Percentiles rank a stretch among this genome's conserved stretches.
Evolutionary conservation across 2,329 filamentous ascomycete species (phyloP).

Genomic region (Colletotrichum tabaci): DNA sequence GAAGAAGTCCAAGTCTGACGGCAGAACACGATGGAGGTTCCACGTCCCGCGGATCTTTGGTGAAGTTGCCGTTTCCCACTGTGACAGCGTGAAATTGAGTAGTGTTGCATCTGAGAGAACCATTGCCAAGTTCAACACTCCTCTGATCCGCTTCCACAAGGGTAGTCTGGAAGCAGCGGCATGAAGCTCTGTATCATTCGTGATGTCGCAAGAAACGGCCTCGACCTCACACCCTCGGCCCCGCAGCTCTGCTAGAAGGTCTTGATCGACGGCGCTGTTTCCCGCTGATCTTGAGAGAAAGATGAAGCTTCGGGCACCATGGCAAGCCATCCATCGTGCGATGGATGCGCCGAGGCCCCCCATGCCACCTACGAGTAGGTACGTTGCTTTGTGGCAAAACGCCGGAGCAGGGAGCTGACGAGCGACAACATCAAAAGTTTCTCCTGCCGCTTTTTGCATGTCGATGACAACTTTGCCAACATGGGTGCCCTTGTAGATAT

Average conservation of each 20-base stretch:
- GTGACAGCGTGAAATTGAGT: slow-evolving; percentile 52
- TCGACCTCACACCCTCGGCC: not conserved
- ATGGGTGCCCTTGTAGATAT: not conserved
- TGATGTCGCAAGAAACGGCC: not conserved
- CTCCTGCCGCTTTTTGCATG: too few species aligned
- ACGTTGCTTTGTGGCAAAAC: too few species aligned
- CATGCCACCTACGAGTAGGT: slow-evolving; percentile 50
- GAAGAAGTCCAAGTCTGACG: slow-evolving; percentile 55
- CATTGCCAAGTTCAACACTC: slow-evolving; percentile 30
- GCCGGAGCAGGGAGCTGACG: too few species aligned
- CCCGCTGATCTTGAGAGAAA: slow-evolving; percentile 48
- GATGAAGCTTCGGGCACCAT: slow-evolving; percentile 48
- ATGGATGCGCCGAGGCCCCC: slow-evolving; percentile 50
- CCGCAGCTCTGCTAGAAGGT: not conserved
- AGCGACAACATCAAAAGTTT: too few species aligned
- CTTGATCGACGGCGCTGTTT: too few species aligned
- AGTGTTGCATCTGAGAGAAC: slow-evolving; percentile 43
- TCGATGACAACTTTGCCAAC: not conserved
- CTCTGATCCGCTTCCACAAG: not conserved
- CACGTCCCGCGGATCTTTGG: slow-evolving; percentile 60
- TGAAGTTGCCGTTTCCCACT: slow-evolving; percentile 53
- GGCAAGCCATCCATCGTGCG: slow-evolving; percentile 49
- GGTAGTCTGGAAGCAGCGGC: not conserved
- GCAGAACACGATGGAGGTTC: slow-evolving; percentile 56
- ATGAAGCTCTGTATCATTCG: not conserved